phyloP scores from a whole-genome alignment of 2,329 filamentous ascomycete genomes.

The Botryotinia globosa region DNA sequence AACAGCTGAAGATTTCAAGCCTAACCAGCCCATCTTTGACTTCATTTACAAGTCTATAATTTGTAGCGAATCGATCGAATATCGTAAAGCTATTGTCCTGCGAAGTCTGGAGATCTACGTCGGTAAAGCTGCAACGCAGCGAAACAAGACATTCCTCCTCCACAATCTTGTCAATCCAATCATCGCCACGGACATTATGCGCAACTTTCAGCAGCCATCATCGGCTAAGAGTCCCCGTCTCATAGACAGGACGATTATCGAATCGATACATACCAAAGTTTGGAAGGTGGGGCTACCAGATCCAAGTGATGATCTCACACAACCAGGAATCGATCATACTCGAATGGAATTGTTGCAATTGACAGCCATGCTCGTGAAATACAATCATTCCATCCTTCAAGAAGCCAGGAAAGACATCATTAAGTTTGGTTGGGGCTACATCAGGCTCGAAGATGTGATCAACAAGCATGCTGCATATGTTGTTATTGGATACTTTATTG shows the following conservation, averaged over 20 bases:
- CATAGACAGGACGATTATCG: conserved; percentile 83
- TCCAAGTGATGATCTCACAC: conserved; percentile 75
- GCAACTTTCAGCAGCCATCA: conserved; percentile 63
- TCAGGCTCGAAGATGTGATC: conserved; percentile 95
- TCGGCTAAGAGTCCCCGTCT: conserved; percentile 63
- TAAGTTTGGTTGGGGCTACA: conserved; percentile 99
- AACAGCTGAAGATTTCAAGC: conserved; percentile 77
- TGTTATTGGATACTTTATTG: conserved; percentile 95
- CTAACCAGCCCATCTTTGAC: conserved; percentile 69
- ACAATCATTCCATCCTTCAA: conserved; percentile 82
- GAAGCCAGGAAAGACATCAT: conserved; percentile 97
- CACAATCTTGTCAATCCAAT: conserved; percentile 94
- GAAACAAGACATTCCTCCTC: conserved; percentile 88
- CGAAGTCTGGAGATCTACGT: conserved; percentile 87
- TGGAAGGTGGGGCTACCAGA: conserved; percentile 89
- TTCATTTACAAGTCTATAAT: conserved; percentile 88
- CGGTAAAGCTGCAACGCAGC: conserved; percentile 73
- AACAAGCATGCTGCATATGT: conserved; percentile 99
- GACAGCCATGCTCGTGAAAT: conserved; percentile 92
- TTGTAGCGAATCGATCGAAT: conserved; percentile 77
- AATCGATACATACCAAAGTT: conserved; percentile 85
- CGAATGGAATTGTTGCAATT: conserved; percentile 94
- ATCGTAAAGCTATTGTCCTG: conserved; percentile 77
- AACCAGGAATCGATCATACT: conserved; percentile 89
- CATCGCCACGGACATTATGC: conserved; percentile 86